Base-by-base conservation (phyloP, 2,329 filamentous ascomycete species). In the Diaporthe eres region DNA sequence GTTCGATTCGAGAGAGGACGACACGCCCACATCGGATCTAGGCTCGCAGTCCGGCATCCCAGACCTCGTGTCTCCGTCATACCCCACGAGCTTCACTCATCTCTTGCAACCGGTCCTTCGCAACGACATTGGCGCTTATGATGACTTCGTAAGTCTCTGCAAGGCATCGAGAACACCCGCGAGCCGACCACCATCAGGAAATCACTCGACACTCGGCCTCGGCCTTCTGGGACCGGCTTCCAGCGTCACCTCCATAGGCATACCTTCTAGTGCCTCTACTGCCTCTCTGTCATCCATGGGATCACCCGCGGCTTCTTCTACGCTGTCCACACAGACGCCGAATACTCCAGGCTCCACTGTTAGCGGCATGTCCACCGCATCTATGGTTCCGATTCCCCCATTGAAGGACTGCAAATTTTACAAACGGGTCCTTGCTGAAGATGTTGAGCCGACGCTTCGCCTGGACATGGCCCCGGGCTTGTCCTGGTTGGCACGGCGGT, bases 361-460 rank as follows among this genome's bases (percentile, higher is more conserved):
- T 53, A 90, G 89, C 79, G 82, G 84, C 17, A 82, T 82, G 65
- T 89, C 89, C 3, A 80, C 81, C 34, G 79, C 84, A 51, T 79
- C 84, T 47, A 79, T 81, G 15, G 82, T 82, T 58, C 82, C 83
- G 28, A 81, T 90, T 47, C 92, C 90, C 4, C 92, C 92, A 6
- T 86, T 99, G 55, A 98, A 97, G 81, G 97, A 98, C 74, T 95
- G 94, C 39, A 95, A 94, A 78, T 99, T 98, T 82, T 99, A 96
- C 86, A 98, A 98, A 86, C 92, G 97, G 63, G 93, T 92, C 8
- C 85, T 98, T 37, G 89, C 91, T 28, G 97, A 99, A 83, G 97
- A 99, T 81, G 95, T 99, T 74, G 97, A 99, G 82, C 97, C 97
- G 0, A 98, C 97, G 0, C 87, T 99, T 13, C 92, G 97, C 57